Evolutionary conservation across 2,329 filamentous ascomycete genomes (phyloP).

Genomic region (Ceratocystis destructans): DNA sequence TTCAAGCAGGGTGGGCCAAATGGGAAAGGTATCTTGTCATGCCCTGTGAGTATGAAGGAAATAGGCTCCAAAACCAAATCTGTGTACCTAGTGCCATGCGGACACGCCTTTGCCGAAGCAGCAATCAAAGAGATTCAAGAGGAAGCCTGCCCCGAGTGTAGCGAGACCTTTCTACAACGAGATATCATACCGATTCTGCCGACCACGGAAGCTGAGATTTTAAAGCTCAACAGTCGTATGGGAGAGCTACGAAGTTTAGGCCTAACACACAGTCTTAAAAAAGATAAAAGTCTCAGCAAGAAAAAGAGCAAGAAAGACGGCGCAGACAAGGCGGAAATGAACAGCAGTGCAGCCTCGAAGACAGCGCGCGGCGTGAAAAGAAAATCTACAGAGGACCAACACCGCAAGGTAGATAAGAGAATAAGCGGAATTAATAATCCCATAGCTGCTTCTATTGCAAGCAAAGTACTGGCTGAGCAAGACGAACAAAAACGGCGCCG

Average conservation of each 20-base stretch:
- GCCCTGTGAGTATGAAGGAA: conserved; percentile 76
- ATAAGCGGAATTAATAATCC: conserved; percentile 69
- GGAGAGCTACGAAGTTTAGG: conserved; percentile 57
- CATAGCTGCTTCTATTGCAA: conserved; percentile 70
- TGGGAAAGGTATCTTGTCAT: conserved; percentile 46
- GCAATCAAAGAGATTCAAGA: conserved; percentile 70
- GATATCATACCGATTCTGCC: conserved; percentile 78
- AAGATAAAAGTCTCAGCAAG: conserved; percentile 50
- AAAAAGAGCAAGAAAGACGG: conserved; percentile 60
- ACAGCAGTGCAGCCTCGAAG: conserved; percentile 21
- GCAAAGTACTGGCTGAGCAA: conserved; percentile 76
- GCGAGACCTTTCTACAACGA: conserved; percentile 53
- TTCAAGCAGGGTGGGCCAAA: conserved; percentile 40
- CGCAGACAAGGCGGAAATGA: conserved; percentile 28
- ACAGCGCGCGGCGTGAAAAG: conserved; percentile 23
- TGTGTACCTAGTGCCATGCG: conserved; percentile 86
- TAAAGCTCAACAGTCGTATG: conserved; percentile 49
- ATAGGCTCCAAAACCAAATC: conserved; percentile 66
- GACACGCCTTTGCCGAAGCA: conserved; percentile 81
- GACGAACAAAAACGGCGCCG: conserved; percentile 69
- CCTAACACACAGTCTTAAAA: conserved; percentile 78
- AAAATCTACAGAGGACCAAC: conserved; percentile 20
- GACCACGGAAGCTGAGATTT: conserved; percentile 53
- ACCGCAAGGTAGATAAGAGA: conserved; percentile 25
- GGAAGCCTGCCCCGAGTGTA: conserved; percentile 55